These are phyloP conservation scores for Luffa aegyptiaca DNA, from an alignment of 306 rosid genomes.

Conservation along the genomic window DNA sequence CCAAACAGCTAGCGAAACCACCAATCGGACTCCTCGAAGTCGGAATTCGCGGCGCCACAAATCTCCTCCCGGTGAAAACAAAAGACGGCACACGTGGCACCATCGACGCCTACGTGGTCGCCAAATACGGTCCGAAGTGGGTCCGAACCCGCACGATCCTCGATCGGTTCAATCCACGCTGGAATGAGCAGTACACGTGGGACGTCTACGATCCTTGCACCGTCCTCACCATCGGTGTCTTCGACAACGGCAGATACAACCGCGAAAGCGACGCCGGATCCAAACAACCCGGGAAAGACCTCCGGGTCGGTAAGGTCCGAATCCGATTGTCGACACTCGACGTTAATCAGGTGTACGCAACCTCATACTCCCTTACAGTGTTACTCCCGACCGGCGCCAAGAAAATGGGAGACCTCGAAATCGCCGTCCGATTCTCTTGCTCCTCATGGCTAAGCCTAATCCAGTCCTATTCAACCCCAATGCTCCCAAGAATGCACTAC, in stretches of 20 bases:
- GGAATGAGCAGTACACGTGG: slow-evolving; percentile 95
- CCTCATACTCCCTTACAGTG: slow-evolving; percentile 47
- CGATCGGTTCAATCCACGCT: slow-evolving; percentile 68
- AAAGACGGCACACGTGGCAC: slow-evolving; percentile 67
- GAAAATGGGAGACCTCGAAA: slow-evolving; percentile 87
- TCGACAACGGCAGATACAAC: slow-evolving; percentile 64
- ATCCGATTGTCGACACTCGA: slow-evolving; percentile 65
- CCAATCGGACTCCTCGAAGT: slow-evolving; percentile 73
- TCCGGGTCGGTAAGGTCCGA: slow-evolving; percentile 57
- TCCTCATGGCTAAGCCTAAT: slow-evolving; percentile 66
- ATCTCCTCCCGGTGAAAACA: slow-evolving; percentile 67
- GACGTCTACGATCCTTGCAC: slow-evolving; percentile 79
- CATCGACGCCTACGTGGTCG: slow-evolving; percentile 67
- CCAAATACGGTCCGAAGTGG: slow-evolving; percentile 85
- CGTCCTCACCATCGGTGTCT: slow-evolving; percentile 63
- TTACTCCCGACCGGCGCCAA: slow-evolving; percentile 65
- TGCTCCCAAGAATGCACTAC: slow-evolving; percentile 80
- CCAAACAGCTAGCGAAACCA: slow-evolving; percentile 49
- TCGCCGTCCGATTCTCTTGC: slow-evolving; percentile 64
- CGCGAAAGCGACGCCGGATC: slow-evolving; percentile 26
- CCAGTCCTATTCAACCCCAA: slow-evolving; percentile 63
- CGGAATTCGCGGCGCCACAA: slow-evolving; percentile 68
- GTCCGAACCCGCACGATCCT: slow-evolving; percentile 68
- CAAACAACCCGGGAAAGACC: slow-evolving; percentile 36
- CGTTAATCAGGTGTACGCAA: slow-evolving; percentile 51